phyloP scores from a whole-genome alignment of 176 grass and related monocot species.

The Hyparrhenia diplandra region DNA sequence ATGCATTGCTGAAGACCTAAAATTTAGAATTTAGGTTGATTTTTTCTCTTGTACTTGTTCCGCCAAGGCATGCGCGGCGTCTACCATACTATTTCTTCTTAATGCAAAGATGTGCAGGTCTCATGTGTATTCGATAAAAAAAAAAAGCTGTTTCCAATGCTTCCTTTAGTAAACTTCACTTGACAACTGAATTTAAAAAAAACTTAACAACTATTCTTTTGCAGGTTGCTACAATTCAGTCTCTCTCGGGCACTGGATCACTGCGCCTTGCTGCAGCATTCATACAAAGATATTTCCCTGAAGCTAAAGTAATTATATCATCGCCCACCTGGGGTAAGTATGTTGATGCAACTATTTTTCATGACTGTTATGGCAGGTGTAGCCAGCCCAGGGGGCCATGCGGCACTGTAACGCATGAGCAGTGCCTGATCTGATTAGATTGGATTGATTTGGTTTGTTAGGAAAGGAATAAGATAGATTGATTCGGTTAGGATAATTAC shows the following conservation, averaged over 20 bases:
- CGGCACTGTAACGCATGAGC: too few relatives aligned
- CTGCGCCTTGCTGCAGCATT: conserved; percentile 89
- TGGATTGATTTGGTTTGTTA: too few relatives aligned
- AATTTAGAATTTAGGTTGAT: neutral
- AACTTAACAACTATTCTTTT: conserved; percentile 8
- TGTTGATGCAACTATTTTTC: conserved; percentile 17
- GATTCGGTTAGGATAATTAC: too few relatives aligned
- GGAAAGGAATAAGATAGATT: too few relatives aligned
- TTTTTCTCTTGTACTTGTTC: neutral
- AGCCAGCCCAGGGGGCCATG: too few relatives aligned
- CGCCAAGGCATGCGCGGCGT: neutral
- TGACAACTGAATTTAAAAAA: too few relatives aligned
- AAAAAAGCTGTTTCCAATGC: neutral
- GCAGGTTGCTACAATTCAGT: conserved; percentile 90
- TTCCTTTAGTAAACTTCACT: too few relatives aligned
- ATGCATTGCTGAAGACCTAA: neutral
- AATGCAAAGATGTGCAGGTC: neutral
- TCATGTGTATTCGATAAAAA: neutral
- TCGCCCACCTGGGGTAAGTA: conserved; percentile 89
- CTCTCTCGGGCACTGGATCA: conserved; percentile 90
- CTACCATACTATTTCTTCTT: neutral
- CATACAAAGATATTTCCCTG: conserved; percentile 95
- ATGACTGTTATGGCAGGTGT: too few relatives aligned
- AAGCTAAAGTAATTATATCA: conserved; percentile 89
- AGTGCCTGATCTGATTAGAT: too few relatives aligned